Evolutionary conservation across 352 stramenopile species (phyloP).

Genomic region (Phytophthora tubulina): DNA sequence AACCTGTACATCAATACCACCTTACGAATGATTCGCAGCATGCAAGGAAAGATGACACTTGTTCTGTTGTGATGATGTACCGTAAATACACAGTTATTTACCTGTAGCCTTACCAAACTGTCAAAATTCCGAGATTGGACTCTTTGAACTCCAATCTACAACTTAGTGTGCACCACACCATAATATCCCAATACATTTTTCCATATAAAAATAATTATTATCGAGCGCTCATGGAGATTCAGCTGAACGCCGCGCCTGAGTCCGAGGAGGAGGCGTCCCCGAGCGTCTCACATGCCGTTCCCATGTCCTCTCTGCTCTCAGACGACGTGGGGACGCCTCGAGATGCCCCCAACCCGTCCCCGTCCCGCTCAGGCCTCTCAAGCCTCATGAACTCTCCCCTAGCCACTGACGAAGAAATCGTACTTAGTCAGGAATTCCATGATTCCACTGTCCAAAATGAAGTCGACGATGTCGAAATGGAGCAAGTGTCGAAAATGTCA

Average conservation of each 20-base stretch:
- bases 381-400: constrained; percentile 74
- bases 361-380: constrained; percentile 46
- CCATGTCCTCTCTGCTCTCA: constrained; percentile 62
- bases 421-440: constrained; percentile 17
- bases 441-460: constrained; percentile 8
- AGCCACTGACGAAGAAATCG: constrained; percentile 36
- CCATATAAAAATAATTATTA: background rate
- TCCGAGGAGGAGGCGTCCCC: background rate
- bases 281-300: background rate
- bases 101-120: too few species aligned
- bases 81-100: too few species aligned
- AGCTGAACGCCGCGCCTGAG: constrained; percentile 5
- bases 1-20: background rate
- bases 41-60: background rate
- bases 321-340: constrained; percentile 35
- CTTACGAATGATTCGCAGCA: background rate
- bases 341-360: background rate
- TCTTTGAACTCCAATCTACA: too few species aligned
- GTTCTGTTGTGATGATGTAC: background rate
- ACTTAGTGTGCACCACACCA: background rate
- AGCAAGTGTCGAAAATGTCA: constrained; percentile 18
- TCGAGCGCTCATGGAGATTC: constrained; percentile 1
- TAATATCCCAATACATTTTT: background rate
- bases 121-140: too few species aligned
- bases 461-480: constrained; percentile 37